Conservation (phyloP, 768 basidiomycete genomes). For the Kwoniella dendrophila region DNA sequence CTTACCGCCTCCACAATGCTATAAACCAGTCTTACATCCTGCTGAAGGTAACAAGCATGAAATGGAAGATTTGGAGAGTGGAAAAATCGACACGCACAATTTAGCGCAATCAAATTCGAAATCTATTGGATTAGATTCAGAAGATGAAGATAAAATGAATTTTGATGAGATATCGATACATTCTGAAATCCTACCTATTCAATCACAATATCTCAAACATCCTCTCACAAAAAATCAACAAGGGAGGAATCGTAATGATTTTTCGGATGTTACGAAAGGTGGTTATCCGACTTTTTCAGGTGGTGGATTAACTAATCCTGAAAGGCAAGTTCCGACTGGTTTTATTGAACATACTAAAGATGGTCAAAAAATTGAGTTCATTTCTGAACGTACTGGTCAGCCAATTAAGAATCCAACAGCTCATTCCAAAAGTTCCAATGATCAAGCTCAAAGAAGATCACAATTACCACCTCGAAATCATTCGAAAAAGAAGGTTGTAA, state of each 20-base stretch:
- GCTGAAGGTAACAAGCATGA: background rate
- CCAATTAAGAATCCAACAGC: background rate
- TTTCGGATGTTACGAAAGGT: conserved; percentile 35
- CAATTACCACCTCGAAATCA: conserved; percentile 7
- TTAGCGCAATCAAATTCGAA: conserved; percentile 25
- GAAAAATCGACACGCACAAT: background rate
- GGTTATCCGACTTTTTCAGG: conserved; percentile 49
- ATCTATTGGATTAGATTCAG: conserved; percentile 25
- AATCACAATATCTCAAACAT: background rate
- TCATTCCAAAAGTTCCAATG: too few relatives aligned
- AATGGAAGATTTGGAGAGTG: background rate
- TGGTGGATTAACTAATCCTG: conserved; percentile 29
- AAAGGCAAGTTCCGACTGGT: conserved; percentile 38
- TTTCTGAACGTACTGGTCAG: conserved; percentile 15
- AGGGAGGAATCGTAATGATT: background rate
- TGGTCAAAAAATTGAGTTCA: conserved; percentile 25
- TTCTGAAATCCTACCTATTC: conserved; percentile 3
- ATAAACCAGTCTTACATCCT: conserved; percentile 16
- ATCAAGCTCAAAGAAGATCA: background rate
- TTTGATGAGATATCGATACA: background rate
- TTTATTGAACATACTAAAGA: conserved; percentile 27
- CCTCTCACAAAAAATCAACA: background rate
- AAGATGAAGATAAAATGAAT: conserved; percentile 1
- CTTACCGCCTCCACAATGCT: conserved; percentile 27
- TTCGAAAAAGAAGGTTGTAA: conserved; percentile 1